phyloP scores from a whole-genome alignment of 2,329 filamentous ascomycete genomes.

The Periconia sp. region DNA sequence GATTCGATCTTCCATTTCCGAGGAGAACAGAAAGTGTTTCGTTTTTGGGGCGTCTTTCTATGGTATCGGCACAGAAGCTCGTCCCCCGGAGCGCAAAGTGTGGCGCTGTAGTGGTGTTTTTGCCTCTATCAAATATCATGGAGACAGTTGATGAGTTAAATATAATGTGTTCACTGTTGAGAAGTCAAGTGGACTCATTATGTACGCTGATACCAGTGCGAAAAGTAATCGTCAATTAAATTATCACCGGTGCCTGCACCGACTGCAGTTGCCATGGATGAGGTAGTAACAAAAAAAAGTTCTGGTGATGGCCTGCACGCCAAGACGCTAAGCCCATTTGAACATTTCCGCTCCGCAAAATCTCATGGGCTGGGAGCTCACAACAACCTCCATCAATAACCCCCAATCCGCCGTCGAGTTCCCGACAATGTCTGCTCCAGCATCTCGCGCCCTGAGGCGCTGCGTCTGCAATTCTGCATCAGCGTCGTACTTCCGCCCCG shows the following conservation, averaged over 20 bases:
- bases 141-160: no score
- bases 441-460: slow-evolving; percentile 51
- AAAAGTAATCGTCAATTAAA: no score
- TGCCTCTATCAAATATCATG: no score
- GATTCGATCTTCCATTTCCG: slow-evolving; percentile 25
- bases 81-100: no score
- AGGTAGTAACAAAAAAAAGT: no score
- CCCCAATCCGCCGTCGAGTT: slow-evolving; percentile 13
- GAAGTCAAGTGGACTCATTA: no score
- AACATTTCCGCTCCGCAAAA: slow-evolving; percentile 35
- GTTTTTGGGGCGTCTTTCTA: slow-evolving; percentile 40
- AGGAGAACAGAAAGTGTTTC: slow-evolving; percentile 14
- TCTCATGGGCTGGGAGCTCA: slow-evolving; percentile 24
- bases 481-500: slow-evolving; percentile 33
- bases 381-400: slow-evolving; percentile 23
- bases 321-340: slow-evolving; percentile 32
- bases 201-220: no score
- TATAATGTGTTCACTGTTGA: background rate
- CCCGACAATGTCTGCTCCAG: slow-evolving; percentile 51
- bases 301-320: slow-evolving; percentile 16
- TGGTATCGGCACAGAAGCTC: slow-evolving; percentile 39
- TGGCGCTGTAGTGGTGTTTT: slow-evolving; percentile 23
- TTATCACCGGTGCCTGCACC: no score
- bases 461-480: slow-evolving; percentile 48
- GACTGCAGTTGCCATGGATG: background rate